These are phyloP conservation scores for Candida tetrigidarum DNA, from an alignment of 1,139 yeast species.

Conservation along the genomic window DNA sequence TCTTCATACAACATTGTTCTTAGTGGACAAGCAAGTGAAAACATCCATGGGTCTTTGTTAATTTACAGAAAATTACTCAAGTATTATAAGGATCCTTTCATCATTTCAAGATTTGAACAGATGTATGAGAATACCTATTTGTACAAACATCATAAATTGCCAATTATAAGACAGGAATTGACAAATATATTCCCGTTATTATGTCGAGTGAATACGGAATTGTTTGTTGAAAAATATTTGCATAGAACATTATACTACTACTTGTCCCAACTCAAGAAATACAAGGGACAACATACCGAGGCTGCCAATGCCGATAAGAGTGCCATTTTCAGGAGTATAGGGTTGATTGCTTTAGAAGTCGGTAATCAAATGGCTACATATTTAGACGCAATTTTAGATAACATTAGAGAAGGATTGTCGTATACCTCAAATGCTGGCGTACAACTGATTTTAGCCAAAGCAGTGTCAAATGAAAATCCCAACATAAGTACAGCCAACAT, in stretches of 20 bases:
- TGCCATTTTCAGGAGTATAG: constrained; percentile 80
- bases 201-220: constrained; percentile 76
- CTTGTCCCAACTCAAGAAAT: constrained; percentile 76
- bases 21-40: constrained; percentile 54
- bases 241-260: constrained; percentile 82
- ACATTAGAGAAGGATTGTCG: constrained; percentile 79
- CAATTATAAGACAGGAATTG: constrained; percentile 80
- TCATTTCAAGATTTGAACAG: constrained; percentile 61
- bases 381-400: constrained; percentile 82
- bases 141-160: constrained; percentile 78
- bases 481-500: constrained; percentile 16
- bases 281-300: constrained; percentile 49
- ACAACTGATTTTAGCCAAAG: constrained; percentile 48
- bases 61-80: constrained; percentile 83
- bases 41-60: constrained; percentile 82
- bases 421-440: constrained; percentile 43
- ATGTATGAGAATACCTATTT: constrained; percentile 77
- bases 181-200: constrained; percentile 81
- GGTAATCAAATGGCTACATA: constrained; percentile 89
- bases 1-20: constrained; percentile 29
- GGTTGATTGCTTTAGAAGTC: constrained; percentile 82
- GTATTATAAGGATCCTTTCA: constrained; percentile 60
- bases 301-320: constrained; percentile 63
- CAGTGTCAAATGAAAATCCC: constrained; percentile 33
- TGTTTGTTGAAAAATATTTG: constrained; percentile 80